Evolutionary conservation across 176 grass and related monocot species (phyloP).

Genomic region (Microstegium vimineum): DNA sequence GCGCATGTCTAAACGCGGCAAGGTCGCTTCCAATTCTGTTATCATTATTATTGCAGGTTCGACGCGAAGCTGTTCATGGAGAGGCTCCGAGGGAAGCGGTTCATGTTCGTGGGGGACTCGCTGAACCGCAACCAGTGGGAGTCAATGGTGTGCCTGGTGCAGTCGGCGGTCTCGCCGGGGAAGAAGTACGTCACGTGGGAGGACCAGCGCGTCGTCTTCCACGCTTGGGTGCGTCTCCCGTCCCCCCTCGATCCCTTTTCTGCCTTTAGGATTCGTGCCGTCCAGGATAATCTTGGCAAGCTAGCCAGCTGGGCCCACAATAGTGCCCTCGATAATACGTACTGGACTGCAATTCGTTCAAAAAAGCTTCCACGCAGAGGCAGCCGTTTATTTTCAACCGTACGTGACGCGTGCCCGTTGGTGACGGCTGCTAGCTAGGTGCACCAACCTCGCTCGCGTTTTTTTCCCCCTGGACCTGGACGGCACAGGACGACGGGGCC

Average conservation of each 20-base stretch:
- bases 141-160: slow-evolving; percentile 86
- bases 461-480: too few relatives aligned
- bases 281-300: slow-evolving; percentile 11
- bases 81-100: slow-evolving; percentile 58
- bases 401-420: background rate
- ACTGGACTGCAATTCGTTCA: background rate
- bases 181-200: slow-evolving; percentile 86
- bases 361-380: background rate
- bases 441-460: background rate
- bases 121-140: slow-evolving; percentile 95
- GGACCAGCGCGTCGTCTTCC: slow-evolving; percentile 61
- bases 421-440: background rate
- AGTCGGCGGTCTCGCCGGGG: slow-evolving; percentile 49
- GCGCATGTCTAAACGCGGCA: background rate
- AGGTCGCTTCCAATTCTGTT: background rate
- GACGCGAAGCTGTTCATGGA: slow-evolving; percentile 73
- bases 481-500: background rate
- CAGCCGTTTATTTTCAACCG: background rate
- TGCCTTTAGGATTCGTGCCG: slow-evolving; percentile 11
- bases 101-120: slow-evolving; percentile 97
- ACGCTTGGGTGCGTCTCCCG: slow-evolving; percentile 49
- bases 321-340: background rate
- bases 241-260: background rate
- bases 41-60: slow-evolving; percentile 50
- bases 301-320: background rate